A percentile compares a stretch with the other conserved stretches of the same genome.
phyloP scores from a whole-genome alignment of 768 basidiomycete genomes.

The Tricholoma sp. region DNA sequence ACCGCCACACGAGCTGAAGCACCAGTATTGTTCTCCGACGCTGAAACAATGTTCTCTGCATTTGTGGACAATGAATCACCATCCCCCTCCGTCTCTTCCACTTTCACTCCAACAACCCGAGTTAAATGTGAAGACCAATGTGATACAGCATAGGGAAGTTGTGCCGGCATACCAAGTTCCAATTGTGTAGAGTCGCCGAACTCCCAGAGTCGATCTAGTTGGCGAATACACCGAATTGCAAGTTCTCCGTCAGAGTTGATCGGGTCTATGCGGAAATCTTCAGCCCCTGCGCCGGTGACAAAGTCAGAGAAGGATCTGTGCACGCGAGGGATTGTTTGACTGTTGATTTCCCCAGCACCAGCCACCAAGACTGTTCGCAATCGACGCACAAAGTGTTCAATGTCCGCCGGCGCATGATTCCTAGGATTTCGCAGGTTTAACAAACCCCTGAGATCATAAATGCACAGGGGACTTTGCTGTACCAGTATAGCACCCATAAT shows the following conservation, averaged over 20 bases:
- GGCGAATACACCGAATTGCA: not conserved
- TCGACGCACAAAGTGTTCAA: too few relatives aligned
- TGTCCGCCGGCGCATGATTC: slow-evolving; percentile 7
- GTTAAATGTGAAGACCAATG: not conserved
- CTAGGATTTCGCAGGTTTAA: too few relatives aligned
- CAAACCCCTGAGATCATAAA: slow-evolving; percentile 4
- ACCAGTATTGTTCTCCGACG: too few relatives aligned
- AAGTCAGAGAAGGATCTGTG: too few relatives aligned
- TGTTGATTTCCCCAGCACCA: too few relatives aligned
- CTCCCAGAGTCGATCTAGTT: not conserved
- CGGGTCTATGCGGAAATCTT: not conserved
- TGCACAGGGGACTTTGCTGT: slow-evolving; percentile 6
- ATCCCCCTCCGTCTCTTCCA: too few relatives aligned
- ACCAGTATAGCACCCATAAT: slow-evolving; percentile 13
- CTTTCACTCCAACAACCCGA: too few relatives aligned
- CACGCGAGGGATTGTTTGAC: too few relatives aligned
- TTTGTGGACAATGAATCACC: not conserved
- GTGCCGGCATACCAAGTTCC: not conserved
- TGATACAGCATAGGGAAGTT: not conserved
- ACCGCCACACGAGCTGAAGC: too few relatives aligned
- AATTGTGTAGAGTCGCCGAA: not conserved
- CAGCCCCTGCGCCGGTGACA: not conserved
- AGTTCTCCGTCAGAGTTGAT: not conserved
- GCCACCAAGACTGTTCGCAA: too few relatives aligned
- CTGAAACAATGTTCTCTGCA: too few relatives aligned